Base-by-base conservation (phyloP, 768 basidiomycete genomes). In the Pisolithus orientalis region DNA sequence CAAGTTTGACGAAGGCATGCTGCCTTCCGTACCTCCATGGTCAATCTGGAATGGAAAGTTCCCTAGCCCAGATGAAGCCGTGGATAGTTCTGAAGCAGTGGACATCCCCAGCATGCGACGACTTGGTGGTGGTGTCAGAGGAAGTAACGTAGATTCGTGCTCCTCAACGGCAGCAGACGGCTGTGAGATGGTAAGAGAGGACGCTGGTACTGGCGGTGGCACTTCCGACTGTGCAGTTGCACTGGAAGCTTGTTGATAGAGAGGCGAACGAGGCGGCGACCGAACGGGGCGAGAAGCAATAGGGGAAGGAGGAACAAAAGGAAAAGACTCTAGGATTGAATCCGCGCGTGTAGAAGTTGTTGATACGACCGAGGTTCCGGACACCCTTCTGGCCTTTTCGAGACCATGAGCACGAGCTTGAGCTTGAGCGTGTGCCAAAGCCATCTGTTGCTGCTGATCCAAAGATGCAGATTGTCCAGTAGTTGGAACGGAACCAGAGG, bases 31-130 rank as follows among this genome's bases (percentile, higher is more conserved):
- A 34, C 62, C 68, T 51, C 83, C 82, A 31, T 82, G 74, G 57
- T 89, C 87, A 61, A 92, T 88, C 55, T 90, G 87, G 80, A 92
- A 92, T 38, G 89, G 84, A 76, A 90, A 92, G 25, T 85, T 85
- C 16, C 85, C 86, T 39, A 92, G 72, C n/a, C 88, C 90, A 25
- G 85, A 83, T 21, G 87, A 87, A 32, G 82, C 80, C 4, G 87
- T 85, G 10, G 89, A 90, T 32, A 86, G 63, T 63, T 87, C 80
- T n/a, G 86, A 90, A 9, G 75, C 84, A 5, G 83, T 84, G 11
- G 88, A 90, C 71, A 90, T 69, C 28, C 85, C 85, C n/a, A 87
- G 71, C 17, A 74, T 72, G 46, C 73, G 79, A 53, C 88, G 73
- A 60, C 75, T 75, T 4, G 85, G 84, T 44, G 85, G 85, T 13